Conservation (phyloP, 1,284 basidiomycete genomes). For the Xerocomus nothofagi region DNA sequence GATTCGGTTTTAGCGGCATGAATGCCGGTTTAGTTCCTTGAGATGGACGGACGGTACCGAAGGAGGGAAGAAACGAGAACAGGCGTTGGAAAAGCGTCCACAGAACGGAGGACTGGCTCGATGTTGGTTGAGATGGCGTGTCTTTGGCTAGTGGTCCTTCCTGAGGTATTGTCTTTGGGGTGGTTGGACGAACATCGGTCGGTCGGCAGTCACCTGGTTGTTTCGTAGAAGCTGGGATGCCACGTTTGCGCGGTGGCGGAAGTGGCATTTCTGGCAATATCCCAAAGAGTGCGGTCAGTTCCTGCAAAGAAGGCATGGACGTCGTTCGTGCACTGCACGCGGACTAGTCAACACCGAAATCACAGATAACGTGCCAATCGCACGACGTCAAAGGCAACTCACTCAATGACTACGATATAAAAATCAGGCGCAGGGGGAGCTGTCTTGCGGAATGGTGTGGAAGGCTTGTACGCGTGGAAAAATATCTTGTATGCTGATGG, state of each 20-base stretch:
- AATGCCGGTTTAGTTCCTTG: conserved; percentile 35
- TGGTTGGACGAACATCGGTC: conserved; percentile 11
- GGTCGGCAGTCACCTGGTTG: conserved; percentile 19
- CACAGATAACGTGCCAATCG: neutral
- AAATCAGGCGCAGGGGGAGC: conserved; percentile 85
- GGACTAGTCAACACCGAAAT: neutral
- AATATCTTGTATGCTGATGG: conserved; percentile 73
- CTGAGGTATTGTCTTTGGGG: conserved; percentile 6
- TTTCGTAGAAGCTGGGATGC: conserved; percentile 1
- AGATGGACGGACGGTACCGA: conserved; percentile 18
- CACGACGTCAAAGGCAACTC: conserved; percentile 31
- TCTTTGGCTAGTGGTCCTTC: neutral
- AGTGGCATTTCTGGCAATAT: conserved; percentile 57
- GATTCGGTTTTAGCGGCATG: conserved; percentile 50
- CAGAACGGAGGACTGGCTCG: neutral
- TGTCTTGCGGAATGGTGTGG: conserved; percentile 80
- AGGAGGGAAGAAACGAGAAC: conserved; percentile 13
- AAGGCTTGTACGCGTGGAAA: conserved; percentile 92
- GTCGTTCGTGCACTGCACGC: conserved; percentile 65
- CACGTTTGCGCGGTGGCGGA: conserved; percentile 50
- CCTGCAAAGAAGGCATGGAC: conserved; percentile 68
- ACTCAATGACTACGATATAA: conserved; percentile 85
- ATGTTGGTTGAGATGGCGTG: neutral
- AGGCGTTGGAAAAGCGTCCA: conserved; percentile 1
- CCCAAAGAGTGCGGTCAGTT: conserved; percentile 64